These are phyloP conservation scores for Paramecium bursaria DNA, from an alignment of 73 alveolate genomes.

Conservation along the genomic window DNA sequence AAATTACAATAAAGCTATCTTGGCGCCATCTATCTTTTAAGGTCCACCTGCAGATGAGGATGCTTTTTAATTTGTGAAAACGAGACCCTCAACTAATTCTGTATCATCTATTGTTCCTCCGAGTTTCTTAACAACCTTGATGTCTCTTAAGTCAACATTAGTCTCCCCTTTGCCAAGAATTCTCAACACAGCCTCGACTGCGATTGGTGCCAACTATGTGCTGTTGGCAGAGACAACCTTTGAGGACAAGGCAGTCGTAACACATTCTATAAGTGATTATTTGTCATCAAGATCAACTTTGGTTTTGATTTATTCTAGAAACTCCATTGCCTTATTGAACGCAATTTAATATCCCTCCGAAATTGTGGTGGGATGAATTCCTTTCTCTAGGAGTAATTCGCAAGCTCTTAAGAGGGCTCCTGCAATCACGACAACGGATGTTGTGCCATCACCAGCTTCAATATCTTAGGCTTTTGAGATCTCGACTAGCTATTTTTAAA, in stretches of 20 bases:
- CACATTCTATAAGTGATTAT: constrained; percentile 93
- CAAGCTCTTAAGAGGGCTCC: constrained; percentile 98
- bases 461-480: constrained; percentile 99
- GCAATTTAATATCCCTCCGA: constrained; percentile 95
- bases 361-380: constrained; percentile 98
- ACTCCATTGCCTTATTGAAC: constrained; percentile 85
- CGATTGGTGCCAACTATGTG: constrained; percentile 97
- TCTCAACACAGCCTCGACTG: constrained; percentile 98
- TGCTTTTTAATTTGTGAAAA: constrained; percentile 93
- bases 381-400: constrained; percentile 93
- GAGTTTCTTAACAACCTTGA: constrained; percentile 93
- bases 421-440: constrained; percentile 99
- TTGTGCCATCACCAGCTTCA: constrained; percentile 99
- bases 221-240: constrained; percentile 97
- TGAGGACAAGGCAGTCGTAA: constrained; percentile 95
- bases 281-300: constrained; percentile 93
- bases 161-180: constrained; percentile 83
- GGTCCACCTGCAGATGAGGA: constrained; percentile 99
- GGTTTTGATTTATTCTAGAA: constrained; percentile 83
- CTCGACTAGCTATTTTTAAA: constrained; percentile 89
- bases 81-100: constrained; percentile 97
- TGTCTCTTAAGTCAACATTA: constrained; percentile 98
- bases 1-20: constrained; percentile 98
- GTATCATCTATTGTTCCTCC: constrained; percentile 99
- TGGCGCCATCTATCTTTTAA: constrained; percentile 91